Evolutionary conservation across 768 basidiomycete genomes (phyloP).

Genomic region (Lepiota brunneoincarnata): DNA sequence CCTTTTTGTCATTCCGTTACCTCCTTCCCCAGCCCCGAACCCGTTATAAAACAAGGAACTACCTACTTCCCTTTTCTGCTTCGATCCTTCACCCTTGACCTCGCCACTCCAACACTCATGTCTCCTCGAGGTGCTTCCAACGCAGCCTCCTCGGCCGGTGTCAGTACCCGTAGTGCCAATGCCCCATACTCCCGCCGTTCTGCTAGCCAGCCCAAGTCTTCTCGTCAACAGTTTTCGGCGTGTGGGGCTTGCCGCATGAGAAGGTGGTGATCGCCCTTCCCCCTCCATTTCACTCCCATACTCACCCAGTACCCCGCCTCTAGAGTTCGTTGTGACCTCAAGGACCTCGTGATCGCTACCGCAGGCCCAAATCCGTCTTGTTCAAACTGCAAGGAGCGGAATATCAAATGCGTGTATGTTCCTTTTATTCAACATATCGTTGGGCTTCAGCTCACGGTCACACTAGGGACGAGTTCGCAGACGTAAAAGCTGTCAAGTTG

Average conservation of each 20-base stretch:
- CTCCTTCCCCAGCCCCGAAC: conserved; percentile 27
- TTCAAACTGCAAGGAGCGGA: conserved; percentile 88
- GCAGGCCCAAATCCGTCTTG: conserved; percentile 54
- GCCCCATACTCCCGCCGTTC: conserved; percentile 49
- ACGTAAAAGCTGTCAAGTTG: conserved; percentile 87
- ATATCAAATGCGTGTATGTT: conserved; percentile 90
- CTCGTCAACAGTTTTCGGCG: conserved; percentile 85
- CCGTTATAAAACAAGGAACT: conserved; percentile 35
- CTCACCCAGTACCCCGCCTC: conserved; percentile 10
- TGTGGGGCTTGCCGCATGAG: conserved; percentile 92
- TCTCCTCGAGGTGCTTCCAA: conserved; percentile 47
- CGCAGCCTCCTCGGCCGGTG: conserved; percentile 32
- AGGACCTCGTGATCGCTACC: conserved; percentile 65
- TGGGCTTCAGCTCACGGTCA: conserved; percentile 10
- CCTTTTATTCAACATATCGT: not conserved
- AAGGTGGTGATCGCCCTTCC: conserved; percentile 43
- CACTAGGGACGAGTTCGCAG: conserved; percentile 84
- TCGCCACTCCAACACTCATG: conserved; percentile 37
- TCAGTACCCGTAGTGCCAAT: conserved; percentile 25
- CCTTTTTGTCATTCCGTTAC: conserved; percentile 26
- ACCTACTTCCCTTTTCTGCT: conserved; percentile 18
- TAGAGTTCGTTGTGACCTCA: conserved; percentile 92
- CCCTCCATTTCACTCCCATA: conserved; percentile 4
- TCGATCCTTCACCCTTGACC: conserved; percentile 19
- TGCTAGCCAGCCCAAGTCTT: conserved; percentile 67